These are phyloP conservation scores for Aspergillus indologenus DNA, from an alignment of 495 filamentous ascomycete species.

Conservation along the genomic window DNA sequence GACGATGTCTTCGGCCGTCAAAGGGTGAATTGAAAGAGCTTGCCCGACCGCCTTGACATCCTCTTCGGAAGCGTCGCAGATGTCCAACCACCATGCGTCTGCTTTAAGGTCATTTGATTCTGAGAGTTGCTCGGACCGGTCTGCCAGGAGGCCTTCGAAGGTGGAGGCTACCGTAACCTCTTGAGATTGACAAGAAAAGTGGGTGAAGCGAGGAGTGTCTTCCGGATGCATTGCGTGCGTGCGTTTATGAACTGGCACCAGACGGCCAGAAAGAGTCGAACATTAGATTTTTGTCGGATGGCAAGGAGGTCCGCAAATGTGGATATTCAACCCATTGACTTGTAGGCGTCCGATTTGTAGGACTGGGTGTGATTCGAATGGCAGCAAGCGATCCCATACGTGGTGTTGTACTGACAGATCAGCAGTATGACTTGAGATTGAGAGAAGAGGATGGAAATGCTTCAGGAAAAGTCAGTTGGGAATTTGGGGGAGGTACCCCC, in stretches of 20 bases:
- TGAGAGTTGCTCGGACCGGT: constrained; percentile 71
- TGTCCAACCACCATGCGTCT: constrained; percentile 87
- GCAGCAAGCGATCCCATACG: not conserved
- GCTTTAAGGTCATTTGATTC: constrained; percentile 26
- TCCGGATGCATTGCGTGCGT: not conserved
- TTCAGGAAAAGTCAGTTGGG: not conserved
- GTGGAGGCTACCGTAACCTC: constrained; percentile 71
- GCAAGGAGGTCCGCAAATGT: not conserved
- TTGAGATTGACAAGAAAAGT: constrained; percentile 83
- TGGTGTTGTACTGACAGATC: not conserved
- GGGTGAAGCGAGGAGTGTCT: constrained; percentile 61
- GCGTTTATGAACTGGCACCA: not conserved
- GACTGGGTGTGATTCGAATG: not conserved
- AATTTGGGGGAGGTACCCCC: not conserved
- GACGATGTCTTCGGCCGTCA: constrained; percentile 88
- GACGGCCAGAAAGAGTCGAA: not conserved
- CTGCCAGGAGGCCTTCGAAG: constrained; percentile 71
- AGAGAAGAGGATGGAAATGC: not conserved
- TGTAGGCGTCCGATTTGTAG: not conserved
- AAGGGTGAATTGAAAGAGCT: constrained; percentile 81
- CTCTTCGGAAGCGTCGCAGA: constrained; percentile 76
- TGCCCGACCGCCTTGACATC: constrained; percentile 76
- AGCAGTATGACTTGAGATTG: not conserved
- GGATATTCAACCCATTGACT: not conserved
- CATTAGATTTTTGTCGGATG: not conserved